Base-by-base conservation (phyloP, 2,329 filamentous ascomycete genomes). In the Curvularia sp. region DNA sequence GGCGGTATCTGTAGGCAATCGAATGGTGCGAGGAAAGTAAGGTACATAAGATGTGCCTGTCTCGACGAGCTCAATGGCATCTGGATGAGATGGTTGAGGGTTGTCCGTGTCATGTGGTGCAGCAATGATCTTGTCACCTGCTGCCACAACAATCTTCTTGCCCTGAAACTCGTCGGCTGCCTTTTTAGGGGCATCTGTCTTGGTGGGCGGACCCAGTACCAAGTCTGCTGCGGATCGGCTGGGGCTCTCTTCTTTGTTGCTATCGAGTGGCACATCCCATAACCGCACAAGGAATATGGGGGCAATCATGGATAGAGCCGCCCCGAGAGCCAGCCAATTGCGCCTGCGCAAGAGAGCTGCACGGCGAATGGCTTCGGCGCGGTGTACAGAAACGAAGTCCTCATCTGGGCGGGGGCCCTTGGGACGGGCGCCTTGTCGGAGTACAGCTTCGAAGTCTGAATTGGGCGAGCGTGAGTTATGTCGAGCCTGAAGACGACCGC, bases 41-140 rank as follows among this genome's bases (percentile, higher is more conserved):
- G 91, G 89, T 3, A 97, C 86, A n/a, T 88, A 89, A 65, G 83
- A 88, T 66, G 93, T 93, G 13, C 92, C 92, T 0, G 93, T 96
- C 15, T 89, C 85, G 0, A 96, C 88, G 43, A 95, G 82, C 72
- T 95, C 90, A 46, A 85, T 83, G 42, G 89, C 89, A 13, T 90
- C 83, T 18, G 72, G 73, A 24, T 77, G 66, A 0, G 72, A 63
- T 22, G 72, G 67, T 18, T 66, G 70, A 0, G 73, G 72, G 57
- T 76, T 69, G 15, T 73, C 67, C 13, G 68, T 61, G 18, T 62
- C 57, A 30, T 64, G 53, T 53, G 80, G 72, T 0, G 80, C 79
- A 10, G 82, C 81, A 65, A 80, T 82, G 71, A 78, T 79, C n/a
- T 86, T 84, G 61, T 89, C 87, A 58, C 88, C 88, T 1, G 89